These are phyloP conservation scores for Botrytis tulipae DNA, from an alignment of 2,329 filamentous ascomycete genomes.

Conservation along the genomic window DNA sequence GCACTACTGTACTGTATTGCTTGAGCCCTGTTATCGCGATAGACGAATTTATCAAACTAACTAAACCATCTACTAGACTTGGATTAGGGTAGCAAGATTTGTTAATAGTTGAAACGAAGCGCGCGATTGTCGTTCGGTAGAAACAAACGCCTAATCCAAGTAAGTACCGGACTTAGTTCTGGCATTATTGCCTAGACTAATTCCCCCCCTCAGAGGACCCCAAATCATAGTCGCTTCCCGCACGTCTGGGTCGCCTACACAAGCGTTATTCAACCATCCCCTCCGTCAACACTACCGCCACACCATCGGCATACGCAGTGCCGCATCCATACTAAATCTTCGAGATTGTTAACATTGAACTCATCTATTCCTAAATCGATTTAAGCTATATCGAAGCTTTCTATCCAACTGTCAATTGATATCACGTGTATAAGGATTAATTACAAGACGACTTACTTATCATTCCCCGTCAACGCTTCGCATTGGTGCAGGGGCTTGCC, in stretches of 20 bases:
- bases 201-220: slow-evolving; percentile 23
- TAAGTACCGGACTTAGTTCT: slow-evolving; percentile 19
- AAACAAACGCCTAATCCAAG: slow-evolving; percentile 24
- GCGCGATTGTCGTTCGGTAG: slow-evolving; percentile 22
- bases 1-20: slow-evolving; percentile 4
- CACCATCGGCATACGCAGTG: neutral
- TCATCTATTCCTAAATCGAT: neutral
- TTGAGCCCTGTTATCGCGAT: neutral
- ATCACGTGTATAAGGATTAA: slow-evolving; percentile 12
- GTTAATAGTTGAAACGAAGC: slow-evolving; percentile 24
- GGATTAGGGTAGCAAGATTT: slow-evolving; percentile 16
- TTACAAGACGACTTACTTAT: neutral
- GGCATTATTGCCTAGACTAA: slow-evolving; percentile 20
- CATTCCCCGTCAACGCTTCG: neutral
- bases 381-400: neutral
- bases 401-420: neutral
- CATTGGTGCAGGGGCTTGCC: slow-evolving; percentile 23
- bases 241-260: slow-evolving; percentile 33
- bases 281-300: slow-evolving; percentile 13
- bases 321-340: neutral
- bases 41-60: slow-evolving; percentile 2
- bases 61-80: slow-evolving; percentile 14
- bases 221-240: slow-evolving; percentile 29
- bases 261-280: slow-evolving; percentile 27
- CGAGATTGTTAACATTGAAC: neutral